Evolutionary conservation across 2,329 filamentous ascomycete species (phyloP), one percentile per base, ranked within the genome.

Genomic region (Colletotrichum truncatum): DNA sequence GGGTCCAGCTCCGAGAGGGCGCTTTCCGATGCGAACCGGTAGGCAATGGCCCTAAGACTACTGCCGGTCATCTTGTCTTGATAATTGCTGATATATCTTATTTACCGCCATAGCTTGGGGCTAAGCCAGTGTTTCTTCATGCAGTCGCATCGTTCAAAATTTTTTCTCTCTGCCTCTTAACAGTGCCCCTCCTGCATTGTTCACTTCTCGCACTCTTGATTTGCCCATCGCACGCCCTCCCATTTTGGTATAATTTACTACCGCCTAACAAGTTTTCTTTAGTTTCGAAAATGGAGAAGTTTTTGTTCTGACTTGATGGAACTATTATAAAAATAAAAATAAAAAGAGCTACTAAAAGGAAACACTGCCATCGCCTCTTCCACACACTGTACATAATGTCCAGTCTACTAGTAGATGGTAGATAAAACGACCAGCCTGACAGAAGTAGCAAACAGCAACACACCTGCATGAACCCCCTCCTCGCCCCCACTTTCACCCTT

Each of bases 361-460:
- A n/a, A 25, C 16, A n/a, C n/a, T n/a, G n/a, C 26, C 10, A 21
- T 48, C 30, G 54, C 23, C 28, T 43, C 12, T 6, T 12, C 14
- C n/a, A n/a, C 58, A 34, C 53, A 48, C 58, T 62, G 58, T 62
- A 57, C 23, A 18, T 16, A 49, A 57, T 39, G 52, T 26, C 41
- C n/a, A 30, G 43, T 39, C 51, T n/a, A n/a, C n/a, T n/a, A n/a
- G 26, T 26, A 52, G 18, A 54, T 16, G 30, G 28, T 21, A 32
- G 49, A 61, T 18, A 16, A 45, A 55, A 28, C 23, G 30, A 21
- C 23, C 23, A 48, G 23, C 21, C 36, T 11, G 14, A n/a, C 23
- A 28, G 21, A 46, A 14, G 26, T 16, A 30, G 16, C 21, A 18
- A 26, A 12, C 14, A 21, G 23, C 46, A 30, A 25, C 34, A 41